Percentiles rank a stretch among this genome's conserved stretches.
Conservation (phyloP, 306 rosid species). For the Cicer arietinum region DNA sequence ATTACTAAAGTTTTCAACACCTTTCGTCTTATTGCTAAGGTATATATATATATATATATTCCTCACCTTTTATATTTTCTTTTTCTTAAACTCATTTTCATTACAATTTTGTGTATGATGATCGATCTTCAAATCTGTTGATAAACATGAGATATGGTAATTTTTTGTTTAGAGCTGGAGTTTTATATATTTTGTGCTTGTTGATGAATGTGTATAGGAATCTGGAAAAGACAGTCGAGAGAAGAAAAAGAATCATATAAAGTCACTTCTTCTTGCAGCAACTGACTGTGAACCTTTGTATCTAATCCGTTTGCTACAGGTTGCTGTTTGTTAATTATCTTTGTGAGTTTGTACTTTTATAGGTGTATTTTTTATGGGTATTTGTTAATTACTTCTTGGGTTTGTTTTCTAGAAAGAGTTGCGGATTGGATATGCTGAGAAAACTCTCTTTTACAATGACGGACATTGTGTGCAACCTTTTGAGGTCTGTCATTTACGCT, state of each 20-base stretch:
- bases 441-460: conserved; percentile 74
- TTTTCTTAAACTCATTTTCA: too few relatives aligned
- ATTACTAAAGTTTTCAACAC: conserved; percentile 76
- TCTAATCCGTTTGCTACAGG: conserved; percentile 84
- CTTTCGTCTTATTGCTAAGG: conserved; percentile 79
- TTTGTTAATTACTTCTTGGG: conserved; percentile 22
- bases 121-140: too few relatives aligned
- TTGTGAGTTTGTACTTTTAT: conserved; percentile 29
- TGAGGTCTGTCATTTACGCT: conserved; percentile 72
- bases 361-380: conserved; percentile 23
- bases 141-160: too few relatives aligned
- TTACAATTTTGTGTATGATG: too few relatives aligned
- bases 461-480: conserved; percentile 72
- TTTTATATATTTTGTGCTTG: background rate
- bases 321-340: conserved; percentile 22
- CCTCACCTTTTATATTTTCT: too few relatives aligned
- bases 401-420: conserved; percentile 62
- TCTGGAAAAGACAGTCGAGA: conserved; percentile 91
- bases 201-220: conserved; percentile 56
- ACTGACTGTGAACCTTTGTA: conserved; percentile 88
- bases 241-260: conserved; percentile 81
- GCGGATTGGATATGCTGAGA: conserved; percentile 86
- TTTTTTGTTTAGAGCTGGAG: too few relatives aligned
- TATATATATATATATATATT: background rate
- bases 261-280: conserved; percentile 90